Evolutionary conservation across 768 basidiomycete species (phyloP), one percentile per base, ranked within the genome.

Genomic region (Ephemerocybe angulata): DNA sequence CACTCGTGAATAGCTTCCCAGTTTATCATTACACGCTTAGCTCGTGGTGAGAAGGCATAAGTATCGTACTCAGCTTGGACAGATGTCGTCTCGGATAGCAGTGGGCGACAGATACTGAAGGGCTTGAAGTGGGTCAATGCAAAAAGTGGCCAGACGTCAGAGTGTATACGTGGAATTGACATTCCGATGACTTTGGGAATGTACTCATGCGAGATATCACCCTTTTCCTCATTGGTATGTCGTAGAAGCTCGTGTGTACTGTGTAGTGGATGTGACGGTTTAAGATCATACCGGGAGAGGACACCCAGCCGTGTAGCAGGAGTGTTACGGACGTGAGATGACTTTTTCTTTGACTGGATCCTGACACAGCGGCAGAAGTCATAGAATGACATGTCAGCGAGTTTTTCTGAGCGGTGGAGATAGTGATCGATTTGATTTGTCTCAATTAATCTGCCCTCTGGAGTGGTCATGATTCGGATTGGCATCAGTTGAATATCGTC

Each of bases 1-100:
- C 71, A 71, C 50, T 71, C 70, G 60, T 71, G 51, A 0, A 70
- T 59, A 17, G 64, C 68, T 35, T 70, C 63, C 70, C 71, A 70
- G 40, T 71, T 71, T 5, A 57, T 48, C 53, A 69, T 64, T 12
- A 72, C 55, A 6, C 7, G 21, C 25, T 29, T 12, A 25, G 13
- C 24, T 35, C 33, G 33, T 8, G 21, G n/a, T 2, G 4, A 21
- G 4, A 35, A 35, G 8, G 33, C 17, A 17, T 8, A 35, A 8
- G 33, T 8, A 35, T 35, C 33, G 17, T 35, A 35, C 33, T 8
- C 33, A 35, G 17, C 17, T 17, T 35, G 33, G 17, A 17, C 10
- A 35, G 17, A 8, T 30, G 38, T 19, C n/a, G 8, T 38, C 24
- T 47, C 13, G 21, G 30, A 15, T 19, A 50, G 21, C 3, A 29